Evolutionary conservation across 441 rosid genomes (phyloP).

Genomic region (Capsella rubella): DNA sequence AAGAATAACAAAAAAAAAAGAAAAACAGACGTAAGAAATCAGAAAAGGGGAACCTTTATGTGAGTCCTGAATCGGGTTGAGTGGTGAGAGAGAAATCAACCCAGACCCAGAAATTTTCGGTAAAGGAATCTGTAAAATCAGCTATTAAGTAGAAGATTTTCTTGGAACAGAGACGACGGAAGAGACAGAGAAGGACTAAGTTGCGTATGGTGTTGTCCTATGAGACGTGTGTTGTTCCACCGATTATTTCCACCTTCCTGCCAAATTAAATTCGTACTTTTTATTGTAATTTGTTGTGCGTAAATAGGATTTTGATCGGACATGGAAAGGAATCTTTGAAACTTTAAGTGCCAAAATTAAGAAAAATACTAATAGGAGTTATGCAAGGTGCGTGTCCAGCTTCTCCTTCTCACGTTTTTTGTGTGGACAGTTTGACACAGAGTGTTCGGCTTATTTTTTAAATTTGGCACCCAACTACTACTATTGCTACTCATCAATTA

Average conservation of each 20-base stretch:
- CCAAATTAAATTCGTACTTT: background rate
- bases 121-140: slow-evolving; percentile 15
- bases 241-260: slow-evolving; percentile 1
- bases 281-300: background rate
- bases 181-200: background rate
- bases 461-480: too few relatives aligned
- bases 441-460: background rate
- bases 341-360: slow-evolving; percentile 15
- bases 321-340: slow-evolving; percentile 26
- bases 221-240: slow-evolving; percentile 33
- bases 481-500: background rate
- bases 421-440: slow-evolving; percentile 25
- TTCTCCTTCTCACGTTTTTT: slow-evolving; percentile 42
- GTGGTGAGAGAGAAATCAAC: slow-evolving; percentile 25
- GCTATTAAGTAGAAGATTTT: slow-evolving; percentile 5
- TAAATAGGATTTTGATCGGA: slow-evolving; percentile 12
- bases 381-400: slow-evolving; percentile 46
- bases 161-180: slow-evolving; percentile 22
- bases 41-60: slow-evolving; percentile 27
- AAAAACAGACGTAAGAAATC: background rate
- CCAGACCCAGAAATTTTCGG: slow-evolving; percentile 32
- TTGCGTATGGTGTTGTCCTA: slow-evolving; percentile 37
- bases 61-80: slow-evolving; percentile 38
- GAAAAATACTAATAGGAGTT: background rate
- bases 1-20: background rate